Evolutionary conservation across 768 basidiomycete genomes (phyloP), one percentile per base, ranked within the genome.

Genomic region (Suillus occidentalis): DNA sequence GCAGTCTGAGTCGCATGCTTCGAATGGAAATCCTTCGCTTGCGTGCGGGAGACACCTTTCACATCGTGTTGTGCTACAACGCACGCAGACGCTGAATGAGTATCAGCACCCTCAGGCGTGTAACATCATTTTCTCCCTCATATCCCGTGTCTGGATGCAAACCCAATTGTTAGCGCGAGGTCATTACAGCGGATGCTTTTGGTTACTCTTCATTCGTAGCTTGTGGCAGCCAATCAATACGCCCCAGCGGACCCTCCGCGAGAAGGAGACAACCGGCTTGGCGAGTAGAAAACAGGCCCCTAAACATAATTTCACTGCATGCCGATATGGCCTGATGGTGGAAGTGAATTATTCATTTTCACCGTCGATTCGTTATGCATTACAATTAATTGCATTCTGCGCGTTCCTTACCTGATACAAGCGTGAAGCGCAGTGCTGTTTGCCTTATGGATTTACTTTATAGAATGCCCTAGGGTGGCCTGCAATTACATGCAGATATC

Each of bases 381-480:
- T 42, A 12, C 5, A 10, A 58, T 58, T 40, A 40, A 59, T 59
- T 40, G 20, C 40, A 59, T 59, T 39, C 28, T 25, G 58, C 6
- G 58, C 40, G 5, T 58, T 59, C 42, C 40, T 43, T 59, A 25
- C 34, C 53, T 55, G 53, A 34, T 55, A 34, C 31, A 20, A 55
- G 53, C 53, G 20, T 20, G 34, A 50, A 25, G 56, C 36, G 34
- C n/a, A 22, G 28, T 59, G 58, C n/a, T 39, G 22, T 25, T 59
- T 59, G 58, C 58, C 58, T 59, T 59, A 59, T 59, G 58, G 39
- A 59, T 59, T 42, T 59, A 59, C 57, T 59, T 39, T 59, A 28
- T 22, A 31, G 28, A 42, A 37, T 57, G n/a, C 34, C 36, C 56
- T 57, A 55, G 34, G 12, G 34, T 55, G 20, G 52, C 10, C 55